Percentiles rank a stretch among this genome's conserved stretches.
Conservation (phyloP, 768 basidiomycete species). For the Lactifluus piperatus region DNA sequence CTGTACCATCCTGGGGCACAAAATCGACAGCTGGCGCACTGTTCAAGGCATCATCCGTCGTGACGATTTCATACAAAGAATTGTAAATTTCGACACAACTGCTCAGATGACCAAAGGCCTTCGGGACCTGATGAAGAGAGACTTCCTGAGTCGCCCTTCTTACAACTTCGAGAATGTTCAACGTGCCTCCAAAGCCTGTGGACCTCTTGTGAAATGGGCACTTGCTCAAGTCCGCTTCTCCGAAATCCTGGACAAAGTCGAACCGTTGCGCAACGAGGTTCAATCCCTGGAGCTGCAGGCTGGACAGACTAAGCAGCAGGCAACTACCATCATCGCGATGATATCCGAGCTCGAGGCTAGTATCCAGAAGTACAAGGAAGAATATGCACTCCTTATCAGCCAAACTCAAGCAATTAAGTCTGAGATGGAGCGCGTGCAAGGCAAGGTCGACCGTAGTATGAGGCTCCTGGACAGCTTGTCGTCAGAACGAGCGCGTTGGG, state of each 20-base stretch:
- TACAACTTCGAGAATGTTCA: slow-evolving; percentile 96
- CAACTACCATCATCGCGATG: slow-evolving; percentile 80
- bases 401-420: slow-evolving; percentile 94
- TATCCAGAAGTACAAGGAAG: slow-evolving; percentile 91
- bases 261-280: slow-evolving; percentile 92
- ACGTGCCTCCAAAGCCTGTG: slow-evolving; percentile 92
- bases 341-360: slow-evolving; percentile 88
- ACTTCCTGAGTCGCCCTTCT: slow-evolving; percentile 82
- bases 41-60: slow-evolving; percentile 93
- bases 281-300: slow-evolving; percentile 88
- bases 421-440: slow-evolving; percentile 97
- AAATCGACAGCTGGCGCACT: slow-evolving; percentile 93
- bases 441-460: slow-evolving; percentile 96
- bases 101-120: slow-evolving; percentile 83
- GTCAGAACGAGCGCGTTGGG: slow-evolving; percentile 92
- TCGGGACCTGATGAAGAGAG: slow-evolving; percentile 85
- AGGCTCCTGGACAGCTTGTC: slow-evolving; percentile 89
- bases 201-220: slow-evolving; percentile 97
- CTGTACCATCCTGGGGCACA: slow-evolving; percentile 91
- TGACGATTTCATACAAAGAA: slow-evolving; percentile 93
- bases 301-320: slow-evolving; percentile 92
- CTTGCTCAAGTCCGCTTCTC: slow-evolving; percentile 96
- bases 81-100: slow-evolving; percentile 91
- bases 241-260: slow-evolving; percentile 94
- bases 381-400: slow-evolving; percentile 93